A percentile compares a stretch with the other conserved stretches of the same genome.
These are phyloP conservation scores for Citrus glauca DNA, from an alignment of 345 rosid genomes.

Conservation along the genomic window DNA sequence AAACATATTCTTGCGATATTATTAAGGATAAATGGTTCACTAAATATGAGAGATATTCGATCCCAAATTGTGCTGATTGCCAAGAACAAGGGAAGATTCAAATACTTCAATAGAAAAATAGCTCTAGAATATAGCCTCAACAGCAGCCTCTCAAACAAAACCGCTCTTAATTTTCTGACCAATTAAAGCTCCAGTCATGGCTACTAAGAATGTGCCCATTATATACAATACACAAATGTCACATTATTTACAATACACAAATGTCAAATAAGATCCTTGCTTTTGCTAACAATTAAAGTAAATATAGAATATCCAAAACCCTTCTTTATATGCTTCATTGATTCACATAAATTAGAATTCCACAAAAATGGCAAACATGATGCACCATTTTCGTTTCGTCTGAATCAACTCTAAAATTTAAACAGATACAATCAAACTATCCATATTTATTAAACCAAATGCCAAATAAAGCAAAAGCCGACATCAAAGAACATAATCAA, in stretches of 20 bases:
- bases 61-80: conserved; percentile 84
- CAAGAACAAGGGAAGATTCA: conserved; percentile 89
- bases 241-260: conserved; percentile 38
- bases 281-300: not conserved
- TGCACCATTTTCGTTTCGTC: not conserved
- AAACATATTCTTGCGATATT: too few relatives aligned
- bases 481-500: conserved; percentile 3
- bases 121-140: conserved; percentile 99
- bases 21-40: conserved; percentile 36
- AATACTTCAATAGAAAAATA: conserved; percentile 94
- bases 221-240: conserved; percentile 19
- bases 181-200: conserved; percentile 90
- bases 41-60: conserved; percentile 83
- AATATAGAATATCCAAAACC: not conserved
- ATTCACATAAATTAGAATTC: not conserved
- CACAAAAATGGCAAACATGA: not conserved
- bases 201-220: conserved; percentile 96
- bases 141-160: conserved; percentile 83
- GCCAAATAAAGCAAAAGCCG: not conserved
- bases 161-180: conserved; percentile 99
- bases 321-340: not conserved
- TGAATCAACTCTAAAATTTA: not conserved
- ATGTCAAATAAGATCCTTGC: conserved; percentile 1
- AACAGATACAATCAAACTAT: not conserved
- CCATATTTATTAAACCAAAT: not conserved